phyloP scores from a whole-genome alignment of 2,329 filamentous ascomycete species.

The Acrocalymma vagum region DNA sequence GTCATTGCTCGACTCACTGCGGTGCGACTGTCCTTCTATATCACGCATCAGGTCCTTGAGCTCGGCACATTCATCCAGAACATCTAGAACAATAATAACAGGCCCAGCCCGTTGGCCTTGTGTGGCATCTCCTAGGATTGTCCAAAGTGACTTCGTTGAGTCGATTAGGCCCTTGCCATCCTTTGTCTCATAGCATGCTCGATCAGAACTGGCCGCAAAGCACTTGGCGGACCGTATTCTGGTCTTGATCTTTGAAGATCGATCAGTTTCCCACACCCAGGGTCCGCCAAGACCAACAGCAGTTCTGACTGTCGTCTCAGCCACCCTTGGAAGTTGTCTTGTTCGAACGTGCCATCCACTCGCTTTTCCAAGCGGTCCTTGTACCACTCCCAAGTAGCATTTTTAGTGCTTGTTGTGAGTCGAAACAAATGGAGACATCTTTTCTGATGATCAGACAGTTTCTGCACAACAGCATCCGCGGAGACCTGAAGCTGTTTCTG shows the following conservation, averaged over 20 bases:
- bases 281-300: constrained; percentile 28
- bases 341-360: constrained; percentile 25
- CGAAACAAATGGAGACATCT: constrained; percentile 30
- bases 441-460: constrained; percentile 21
- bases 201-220: constrained; percentile 23
- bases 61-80: constrained; percentile 26
- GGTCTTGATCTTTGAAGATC: constrained; percentile 30
- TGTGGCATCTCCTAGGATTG: constrained; percentile 16
- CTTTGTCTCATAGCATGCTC: constrained; percentile 21
- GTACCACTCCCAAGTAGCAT: constrained; percentile 30
- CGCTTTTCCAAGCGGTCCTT: constrained; percentile 26
- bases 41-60: constrained; percentile 19
- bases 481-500: too few relatives aligned
- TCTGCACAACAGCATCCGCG: constrained; percentile 15
- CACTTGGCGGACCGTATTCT: constrained; percentile 27
- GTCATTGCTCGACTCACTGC: constrained; percentile 8
- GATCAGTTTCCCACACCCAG: constrained; percentile 31
- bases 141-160: constrained; percentile 25
- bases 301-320: constrained; percentile 19
- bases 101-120: constrained; percentile 18
- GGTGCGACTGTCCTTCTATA: constrained; percentile 16
- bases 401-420: constrained; percentile 19
- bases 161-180: constrained; percentile 19
- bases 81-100: constrained; percentile 25
- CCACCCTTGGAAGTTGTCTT: constrained; percentile 24